Conservation (phyloP, 2,329 filamentous ascomycete genomes). For the Aaosphaeria pasadenensis region DNA sequence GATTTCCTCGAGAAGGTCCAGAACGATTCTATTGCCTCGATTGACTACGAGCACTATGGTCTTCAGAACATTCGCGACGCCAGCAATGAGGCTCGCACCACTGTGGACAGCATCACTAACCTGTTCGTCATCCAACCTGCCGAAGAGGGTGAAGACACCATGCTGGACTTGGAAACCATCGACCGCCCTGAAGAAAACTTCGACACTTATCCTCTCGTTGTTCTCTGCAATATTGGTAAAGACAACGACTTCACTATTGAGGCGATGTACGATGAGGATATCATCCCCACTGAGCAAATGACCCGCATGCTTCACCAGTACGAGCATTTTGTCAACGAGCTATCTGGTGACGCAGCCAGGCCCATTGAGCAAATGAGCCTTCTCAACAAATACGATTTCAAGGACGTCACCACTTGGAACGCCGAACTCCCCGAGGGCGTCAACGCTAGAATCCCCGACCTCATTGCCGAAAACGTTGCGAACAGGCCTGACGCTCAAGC, state of each 20-base stretch:
- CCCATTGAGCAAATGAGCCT: slow-evolving; percentile 7
- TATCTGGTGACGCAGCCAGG: slow-evolving; percentile 3
- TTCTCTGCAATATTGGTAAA: slow-evolving; percentile 9
- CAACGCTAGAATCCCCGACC: slow-evolving; percentile 1
- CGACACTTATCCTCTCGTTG: slow-evolving; percentile 14
- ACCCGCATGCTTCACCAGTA: slow-evolving; percentile 12
- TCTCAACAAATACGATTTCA: slow-evolving; percentile 8
- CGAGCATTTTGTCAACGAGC: slow-evolving; percentile 8
- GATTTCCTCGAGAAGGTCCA: slow-evolving; percentile 13
- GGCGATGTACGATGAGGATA: slow-evolving; percentile 11
- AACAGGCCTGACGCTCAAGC: slow-evolving; percentile 3
- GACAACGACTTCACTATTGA: slow-evolving; percentile 3
- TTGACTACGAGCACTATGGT: slow-evolving; percentile 29
- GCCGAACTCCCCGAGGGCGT: slow-evolving; percentile 1
- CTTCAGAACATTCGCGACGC: slow-evolving; percentile 39
- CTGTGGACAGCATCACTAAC: slow-evolving; percentile 38
- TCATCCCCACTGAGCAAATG: slow-evolving; percentile 11
- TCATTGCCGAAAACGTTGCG: slow-evolving; percentile 7
- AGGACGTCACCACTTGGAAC: slow-evolving; percentile 10
- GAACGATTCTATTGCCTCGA: slow-evolving; percentile 8
- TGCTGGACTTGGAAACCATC: slow-evolving; percentile 7
- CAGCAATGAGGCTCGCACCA: slow-evolving; percentile 28
- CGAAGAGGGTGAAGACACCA: slow-evolving; percentile 3
- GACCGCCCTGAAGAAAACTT: slow-evolving; percentile 8
- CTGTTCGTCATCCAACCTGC: slow-evolving; percentile 33